Evolutionary conservation across 2,329 filamentous ascomycete genomes (phyloP), one percentile per base, ranked within the genome.

Genomic region (Diaporthe amygdali): DNA sequence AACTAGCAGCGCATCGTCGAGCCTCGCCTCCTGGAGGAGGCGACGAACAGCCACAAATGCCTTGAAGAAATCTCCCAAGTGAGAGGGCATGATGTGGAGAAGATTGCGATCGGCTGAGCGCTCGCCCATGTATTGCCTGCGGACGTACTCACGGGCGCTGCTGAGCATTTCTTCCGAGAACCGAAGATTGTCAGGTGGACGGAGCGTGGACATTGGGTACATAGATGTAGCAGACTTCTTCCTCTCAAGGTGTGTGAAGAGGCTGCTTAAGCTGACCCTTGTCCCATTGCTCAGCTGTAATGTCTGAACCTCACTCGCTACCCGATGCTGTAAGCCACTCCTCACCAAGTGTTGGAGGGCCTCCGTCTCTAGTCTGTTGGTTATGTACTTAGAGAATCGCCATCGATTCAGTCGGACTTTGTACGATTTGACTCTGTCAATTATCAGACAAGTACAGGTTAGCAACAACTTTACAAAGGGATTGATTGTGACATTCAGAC

Each of bases 361-460:
- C 27, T 63, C 59, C 59, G 41, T 63, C 41, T 63, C 59, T 6
- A 47, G 41, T 4, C 22, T 63, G 39, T 34, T 34, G 41, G 59
- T 63, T 25, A 63, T 63, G 30, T 63, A 63, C 10, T 63, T 63
- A 22, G 59, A 63, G 20, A 63, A 63, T 0, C 59, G 41, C 59
- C 59, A 63, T 20, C 41, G 41, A 12, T 63, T 63, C 15, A 63
- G n/a, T 17, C 41, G 22, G 27, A 27, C 41, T 41, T 63, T 63
- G 59, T 47, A 63, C 5, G 44, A n/a, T 7, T 63, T 63, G 9
- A 46, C 20, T 15, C 55, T 59, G 37, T 25, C 2, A 22, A n/a
- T n/a, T 0, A 32, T 3, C 9, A 27, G 27, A 5, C 51, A 20
- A n/a, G 4, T 9, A 20, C 22, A n/a, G 15, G 25, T 59, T 39